These are phyloP conservation scores for Beauveria pseudobassiana DNA, from an alignment of 2,329 filamentous ascomycete genomes.

Conservation along the genomic window DNA sequence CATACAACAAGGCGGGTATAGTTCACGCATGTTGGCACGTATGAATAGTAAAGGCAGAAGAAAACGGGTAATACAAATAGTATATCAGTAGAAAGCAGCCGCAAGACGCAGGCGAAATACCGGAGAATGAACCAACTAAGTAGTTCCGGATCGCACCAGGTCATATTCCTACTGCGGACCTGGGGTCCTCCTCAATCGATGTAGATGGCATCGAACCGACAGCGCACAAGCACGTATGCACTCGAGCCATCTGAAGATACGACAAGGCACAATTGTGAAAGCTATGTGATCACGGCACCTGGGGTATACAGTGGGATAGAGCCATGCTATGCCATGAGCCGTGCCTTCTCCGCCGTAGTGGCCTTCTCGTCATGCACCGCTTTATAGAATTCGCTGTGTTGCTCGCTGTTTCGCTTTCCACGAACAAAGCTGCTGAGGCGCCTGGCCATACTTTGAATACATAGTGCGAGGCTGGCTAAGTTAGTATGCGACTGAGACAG, in stretches of 20 bases:
- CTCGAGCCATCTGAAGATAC: too few species aligned
- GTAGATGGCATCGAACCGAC: too few species aligned
- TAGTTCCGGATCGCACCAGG: too few species aligned
- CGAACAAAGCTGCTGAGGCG: constrained; percentile 48
- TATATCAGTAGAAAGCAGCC: not conserved
- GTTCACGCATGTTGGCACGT: not conserved
- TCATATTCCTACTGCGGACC: too few species aligned
- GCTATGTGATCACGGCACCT: not conserved
- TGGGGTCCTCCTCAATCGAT: not conserved
- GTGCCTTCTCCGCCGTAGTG: constrained; percentile 41
- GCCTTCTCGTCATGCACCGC: constrained; percentile 29
- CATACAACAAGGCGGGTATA: not conserved
- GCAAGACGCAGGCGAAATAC: not conserved
- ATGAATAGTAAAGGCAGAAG: too few species aligned
- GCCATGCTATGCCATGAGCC: constrained; percentile 32
- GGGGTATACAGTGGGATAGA: not conserved
- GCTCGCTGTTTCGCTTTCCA: constrained; percentile 18
- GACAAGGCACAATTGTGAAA: not conserved
- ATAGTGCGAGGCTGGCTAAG: constrained; percentile 49
- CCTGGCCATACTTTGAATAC: constrained; percentile 54
- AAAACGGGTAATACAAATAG: too few species aligned
- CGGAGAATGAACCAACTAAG: not conserved
- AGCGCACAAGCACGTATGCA: not conserved
- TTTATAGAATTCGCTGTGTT: constrained; percentile 26
- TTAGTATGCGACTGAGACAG: constrained; percentile 20